A percentile compares a stretch with the other conserved stretches of the same genome.
Evolutionary conservation across 1,284 basidiomycete species (phyloP).

Genomic region (Serendipita sp.): DNA sequence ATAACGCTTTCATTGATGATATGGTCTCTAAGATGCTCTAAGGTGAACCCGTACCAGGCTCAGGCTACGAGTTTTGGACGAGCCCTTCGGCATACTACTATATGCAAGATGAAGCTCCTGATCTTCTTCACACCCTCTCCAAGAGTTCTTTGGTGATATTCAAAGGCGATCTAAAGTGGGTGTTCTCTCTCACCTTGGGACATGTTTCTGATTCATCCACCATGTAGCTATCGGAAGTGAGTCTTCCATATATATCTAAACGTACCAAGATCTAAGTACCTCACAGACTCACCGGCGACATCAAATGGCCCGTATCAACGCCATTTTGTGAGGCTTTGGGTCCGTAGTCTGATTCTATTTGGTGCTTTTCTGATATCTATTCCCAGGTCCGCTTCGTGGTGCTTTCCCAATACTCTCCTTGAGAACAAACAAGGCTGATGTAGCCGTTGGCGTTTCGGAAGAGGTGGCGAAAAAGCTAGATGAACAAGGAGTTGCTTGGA

Average conservation of each 20-base stretch:
- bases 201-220: conserved; percentile 5
- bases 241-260: conserved; percentile 17
- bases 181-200: conserved; percentile 9
- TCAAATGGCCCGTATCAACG: conserved; percentile 76
- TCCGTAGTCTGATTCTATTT: conserved; percentile 19
- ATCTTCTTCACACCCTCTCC: conserved; percentile 44
- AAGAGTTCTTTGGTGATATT: conserved; percentile 76
- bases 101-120: conserved; percentile 46
- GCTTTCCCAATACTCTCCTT: conserved; percentile 71
- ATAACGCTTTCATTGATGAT: background rate
- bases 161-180: conserved; percentile 89
- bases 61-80: conserved; percentile 61
- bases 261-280: background rate
- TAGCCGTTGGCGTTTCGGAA: conserved; percentile 65
- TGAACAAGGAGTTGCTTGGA: conserved; percentile 56
- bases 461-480: conserved; percentile 57
- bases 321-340: conserved; percentile 70
- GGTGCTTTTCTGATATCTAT: conserved; percentile 7
- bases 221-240: conserved; percentile 63
- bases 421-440: conserved; percentile 93
- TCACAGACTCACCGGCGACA: conserved; percentile 73
- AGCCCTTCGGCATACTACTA: conserved; percentile 72
- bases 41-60: conserved; percentile 12
- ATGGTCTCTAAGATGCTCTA: background rate
- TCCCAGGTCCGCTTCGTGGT: conserved; percentile 60